Evolutionary conservation across 2,329 filamentous ascomycete genomes (phyloP), one percentile per base, ranked within the genome.

Genomic region (Drechslerella stenobrocha): DNA sequence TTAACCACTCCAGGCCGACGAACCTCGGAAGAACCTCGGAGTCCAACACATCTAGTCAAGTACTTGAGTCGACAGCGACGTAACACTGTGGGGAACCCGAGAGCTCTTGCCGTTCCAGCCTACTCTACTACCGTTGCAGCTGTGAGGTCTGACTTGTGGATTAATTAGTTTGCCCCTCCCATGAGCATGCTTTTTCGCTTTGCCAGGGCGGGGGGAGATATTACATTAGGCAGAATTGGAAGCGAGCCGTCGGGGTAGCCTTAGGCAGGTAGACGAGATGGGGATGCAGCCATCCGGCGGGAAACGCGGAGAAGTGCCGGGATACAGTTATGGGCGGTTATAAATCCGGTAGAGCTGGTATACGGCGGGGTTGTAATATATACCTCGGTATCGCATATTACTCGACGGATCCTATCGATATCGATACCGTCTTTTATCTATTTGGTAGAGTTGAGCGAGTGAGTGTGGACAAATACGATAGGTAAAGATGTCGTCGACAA

Each of bases 201-300:
- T 20, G 7, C n/a, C 24, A 26, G 52, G 37, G n/a, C n/a, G n/a
- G n/a, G n/a, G n/a, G n/a, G n/a, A n/a, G n/a, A n/a, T n/a, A 24
- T 13, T 47, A 48, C 28, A 60, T 67, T 67, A 67, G 63, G 55
- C 63, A 60, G 55, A 67, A 60, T 60, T 51, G 44, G n/a, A 60
- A 44, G 52, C 63, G 63, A 67, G 51, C 6, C 7, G 9, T 18
- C 26, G 26, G 26, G 15, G 26, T 23, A 13, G 23, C 37, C 30
- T 23, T 35, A 50, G 48, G 55, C 35, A 40, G 32, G 55, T 67
- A 55, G 63, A 67, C 63, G 63, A 52, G 51, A 20, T 44, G 9
- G 45, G 15, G 22, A 45, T 40, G n/a, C 52, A 44, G 40, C 15
- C 45, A 50, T 48, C 52, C 34, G 37, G 52, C 28, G 24, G 23